Evolutionary conservation across 768 basidiomycete genomes (phyloP), one percentile per base, ranked within the genome.

Genomic region (Leccinellum luteum): DNA sequence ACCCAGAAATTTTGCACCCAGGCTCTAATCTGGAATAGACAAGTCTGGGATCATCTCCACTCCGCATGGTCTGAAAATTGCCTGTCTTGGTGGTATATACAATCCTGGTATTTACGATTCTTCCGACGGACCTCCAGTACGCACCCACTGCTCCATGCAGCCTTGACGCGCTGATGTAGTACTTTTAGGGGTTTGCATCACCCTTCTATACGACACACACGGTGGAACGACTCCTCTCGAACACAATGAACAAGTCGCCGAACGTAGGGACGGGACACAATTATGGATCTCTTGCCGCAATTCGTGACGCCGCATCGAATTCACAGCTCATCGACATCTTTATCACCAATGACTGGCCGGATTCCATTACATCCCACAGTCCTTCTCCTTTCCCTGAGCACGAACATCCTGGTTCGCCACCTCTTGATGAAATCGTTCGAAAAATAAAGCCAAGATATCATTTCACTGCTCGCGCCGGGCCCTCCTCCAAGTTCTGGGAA

Each of bases 401-500:
- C 28, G 67, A 76, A 17, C 62, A 74, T 38, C 66, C 72, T 10
- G 80, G 79, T 5, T 83, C 83, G 0, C 77, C 79, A 1, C 82
- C 87, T 15, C 73, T 91, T 6, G 85, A 89, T 60, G 86, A 90
- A 38, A 71, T 87, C 2, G 77, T 89, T 34, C 76, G 78, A 25
- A 81, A 79, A 57, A 83, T 81, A 25, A 88, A 87, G 64, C 94
- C 96, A 2, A 82, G 91, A 51, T 99, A 99, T 75, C 86, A 95
- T 65, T 92, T 98, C 67, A 83, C 89, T 21, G 81, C 83, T 50
- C 78, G 79, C 9, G 85, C 82, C 14, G 85, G 85, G 0, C 73
- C 78, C n/a, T 81, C 83, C 14, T 80, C 89, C 0, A 81, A 80
- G 53, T 99, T 97, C 70, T 98, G 95, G 94, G 97, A 99, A 71